phyloP scores from a whole-genome alignment of 148 eudicot genomes.

The Fagopyrum homotropicum region DNA sequence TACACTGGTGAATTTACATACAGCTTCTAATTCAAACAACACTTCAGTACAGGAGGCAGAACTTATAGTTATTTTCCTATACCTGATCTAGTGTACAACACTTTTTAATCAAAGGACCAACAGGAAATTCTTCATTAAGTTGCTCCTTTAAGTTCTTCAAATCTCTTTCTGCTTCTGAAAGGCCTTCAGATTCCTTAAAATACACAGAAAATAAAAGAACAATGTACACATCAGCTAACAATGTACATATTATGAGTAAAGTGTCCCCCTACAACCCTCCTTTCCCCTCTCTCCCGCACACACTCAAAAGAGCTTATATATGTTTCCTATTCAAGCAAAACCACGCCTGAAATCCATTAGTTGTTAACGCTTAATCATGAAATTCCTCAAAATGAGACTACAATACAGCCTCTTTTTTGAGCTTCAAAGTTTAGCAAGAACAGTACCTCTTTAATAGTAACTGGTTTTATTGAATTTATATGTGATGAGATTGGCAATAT shows the following conservation, averaged over 20 bases:
- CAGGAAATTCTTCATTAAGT: constrained; percentile 77
- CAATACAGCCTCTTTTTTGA: background rate
- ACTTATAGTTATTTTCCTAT: background rate
- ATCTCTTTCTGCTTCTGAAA: constrained; percentile 66
- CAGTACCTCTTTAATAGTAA: constrained; percentile 68
- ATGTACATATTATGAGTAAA: background rate
- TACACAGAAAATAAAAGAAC: constrained; percentile 1
- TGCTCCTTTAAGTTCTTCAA: constrained; percentile 75
- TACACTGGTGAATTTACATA: background rate
- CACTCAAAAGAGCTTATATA: background rate
- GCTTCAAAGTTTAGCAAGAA: background rate
- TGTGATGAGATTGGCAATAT: constrained; percentile 91
- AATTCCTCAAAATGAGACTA: background rate
- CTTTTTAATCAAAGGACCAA: constrained; percentile 77
- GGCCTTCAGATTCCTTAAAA: constrained; percentile 74
- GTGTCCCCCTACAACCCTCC: background rate
- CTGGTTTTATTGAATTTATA: constrained; percentile 59
- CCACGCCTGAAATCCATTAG: too few relatives aligned
- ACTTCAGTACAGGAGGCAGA: background rate
- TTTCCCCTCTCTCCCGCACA: background rate
- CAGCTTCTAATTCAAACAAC: background rate
- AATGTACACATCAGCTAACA: background rate
- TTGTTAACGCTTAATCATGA: background rate
- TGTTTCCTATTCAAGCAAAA: background rate
- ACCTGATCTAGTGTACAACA: constrained; percentile 97